Conservation (phyloP, 306 rosid species). For the Citrullus colocynthis region DNA sequence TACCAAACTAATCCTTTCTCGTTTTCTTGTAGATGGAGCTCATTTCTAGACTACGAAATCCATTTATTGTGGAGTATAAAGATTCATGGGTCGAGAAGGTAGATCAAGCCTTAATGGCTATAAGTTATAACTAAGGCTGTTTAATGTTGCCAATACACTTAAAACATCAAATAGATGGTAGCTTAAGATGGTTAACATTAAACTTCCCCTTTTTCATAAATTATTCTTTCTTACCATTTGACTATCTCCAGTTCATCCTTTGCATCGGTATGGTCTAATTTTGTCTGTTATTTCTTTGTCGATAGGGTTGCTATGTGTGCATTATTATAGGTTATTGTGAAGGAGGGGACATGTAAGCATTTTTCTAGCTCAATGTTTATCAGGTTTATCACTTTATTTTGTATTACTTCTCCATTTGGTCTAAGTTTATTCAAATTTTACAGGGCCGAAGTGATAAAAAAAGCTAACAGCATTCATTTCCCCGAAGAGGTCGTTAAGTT, state of each 20-base stretch:
- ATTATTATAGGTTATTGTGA: constrained; percentile 87
- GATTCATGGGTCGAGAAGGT: constrained; percentile 99
- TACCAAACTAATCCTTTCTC: not conserved
- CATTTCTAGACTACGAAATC: constrained; percentile 71
- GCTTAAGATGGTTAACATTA: not conserved
- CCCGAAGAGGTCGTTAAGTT: constrained; percentile 61
- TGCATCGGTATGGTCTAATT: not conserved
- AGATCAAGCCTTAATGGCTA: not conserved
- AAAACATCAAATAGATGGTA: not conserved
- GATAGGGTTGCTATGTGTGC: constrained; percentile 98
- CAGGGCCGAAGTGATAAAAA: constrained; percentile 95
- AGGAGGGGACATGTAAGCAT: constrained; percentile 92
- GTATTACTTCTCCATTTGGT: constrained; percentile 11
- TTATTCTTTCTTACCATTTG: not conserved
- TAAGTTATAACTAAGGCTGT: not conserved
- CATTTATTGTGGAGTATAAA: constrained; percentile 95
- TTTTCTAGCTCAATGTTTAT: not conserved
- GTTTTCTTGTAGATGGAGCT: constrained; percentile 76
- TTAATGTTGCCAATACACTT: not conserved
- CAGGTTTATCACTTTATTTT: constrained; percentile 3
- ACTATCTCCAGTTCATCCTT: not conserved
- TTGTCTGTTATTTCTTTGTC: constrained; percentile 3
- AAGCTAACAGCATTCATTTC: constrained; percentile 60
- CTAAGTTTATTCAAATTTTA: constrained; percentile 15
- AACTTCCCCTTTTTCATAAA: not conserved